Percentiles rank a stretch among this genome's conserved stretches.
Evolutionary conservation across 805 yeast species (phyloP).

Genomic region (Sugiyamaella lignohabitans): DNA sequence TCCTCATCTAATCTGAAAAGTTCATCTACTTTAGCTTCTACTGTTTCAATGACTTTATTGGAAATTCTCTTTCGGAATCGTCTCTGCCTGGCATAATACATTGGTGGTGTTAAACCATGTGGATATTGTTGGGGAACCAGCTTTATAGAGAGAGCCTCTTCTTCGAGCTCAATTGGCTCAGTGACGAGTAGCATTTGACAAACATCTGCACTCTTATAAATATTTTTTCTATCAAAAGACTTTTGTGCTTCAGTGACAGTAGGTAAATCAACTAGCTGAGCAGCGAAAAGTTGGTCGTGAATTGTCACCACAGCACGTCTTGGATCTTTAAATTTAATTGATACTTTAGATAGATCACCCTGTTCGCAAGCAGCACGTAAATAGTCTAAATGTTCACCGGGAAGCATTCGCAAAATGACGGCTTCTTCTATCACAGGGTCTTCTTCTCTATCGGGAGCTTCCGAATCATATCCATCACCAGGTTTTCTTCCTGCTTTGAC

Average conservation of each 20-base stretch:
- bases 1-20: slow-evolving; percentile 69
- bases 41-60: slow-evolving; percentile 63
- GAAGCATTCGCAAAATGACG: slow-evolving; percentile 62
- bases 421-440: slow-evolving; percentile 92
- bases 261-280: slow-evolving; percentile 83
- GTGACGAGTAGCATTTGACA: slow-evolving; percentile 79
- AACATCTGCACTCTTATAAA: slow-evolving; percentile 79
- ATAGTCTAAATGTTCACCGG: slow-evolving; percentile 61
- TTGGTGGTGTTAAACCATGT: slow-evolving; percentile 83
- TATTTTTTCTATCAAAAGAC: slow-evolving; percentile 80
- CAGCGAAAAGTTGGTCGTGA: slow-evolving; percentile 67
- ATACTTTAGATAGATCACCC: slow-evolving; percentile 58
- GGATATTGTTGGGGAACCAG: slow-evolving; percentile 34
- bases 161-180: slow-evolving; percentile 44
- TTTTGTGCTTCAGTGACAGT: slow-evolving; percentile 82
- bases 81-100: slow-evolving; percentile 60
- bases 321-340: slow-evolving; percentile 76
- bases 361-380: slow-evolving; percentile 67
- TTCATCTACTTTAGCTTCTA: slow-evolving; percentile 74
- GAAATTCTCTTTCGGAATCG: slow-evolving; percentile 67
- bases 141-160: slow-evolving; percentile 32
- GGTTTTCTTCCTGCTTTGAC: slow-evolving; percentile 63
- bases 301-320: slow-evolving; percentile 71
- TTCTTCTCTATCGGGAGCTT: slow-evolving; percentile 92
- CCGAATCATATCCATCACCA: slow-evolving; percentile 95